phyloP scores from a whole-genome alignment of 169 alveolate species.

The Cardiosporidium cionae region DNA sequence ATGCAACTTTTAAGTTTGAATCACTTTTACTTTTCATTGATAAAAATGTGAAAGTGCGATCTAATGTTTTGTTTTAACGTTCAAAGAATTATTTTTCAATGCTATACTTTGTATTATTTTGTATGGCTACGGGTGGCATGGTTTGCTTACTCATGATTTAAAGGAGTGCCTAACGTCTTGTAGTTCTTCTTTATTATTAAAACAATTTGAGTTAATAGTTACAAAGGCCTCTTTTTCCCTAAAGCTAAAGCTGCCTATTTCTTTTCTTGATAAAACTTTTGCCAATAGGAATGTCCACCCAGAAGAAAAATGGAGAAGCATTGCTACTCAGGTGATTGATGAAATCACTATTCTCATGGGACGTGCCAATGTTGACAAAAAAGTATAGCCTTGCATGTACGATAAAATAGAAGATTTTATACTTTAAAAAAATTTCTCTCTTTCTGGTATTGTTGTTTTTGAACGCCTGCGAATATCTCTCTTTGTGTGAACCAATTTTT shows the following conservation, averaged over 20 bases:
- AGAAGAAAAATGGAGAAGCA: background rate
- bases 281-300: conserved; percentile 8
- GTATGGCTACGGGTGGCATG: background rate
- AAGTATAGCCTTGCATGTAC: too few species aligned
- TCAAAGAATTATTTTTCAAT: background rate
- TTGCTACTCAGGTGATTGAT: background rate
- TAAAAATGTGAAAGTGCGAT: too few species aligned
- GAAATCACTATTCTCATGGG: conserved; percentile 12
- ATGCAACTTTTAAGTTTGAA: background rate
- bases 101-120: background rate
- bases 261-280: background rate
- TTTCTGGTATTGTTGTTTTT: background rate
- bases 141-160: too few species aligned
- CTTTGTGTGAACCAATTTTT: background rate
- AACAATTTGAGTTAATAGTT: too few species aligned
- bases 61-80: background rate
- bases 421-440: too few species aligned
- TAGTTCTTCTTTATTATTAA: too few species aligned
- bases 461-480: background rate
- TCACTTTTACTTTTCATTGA: too few species aligned
- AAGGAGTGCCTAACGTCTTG: too few species aligned
- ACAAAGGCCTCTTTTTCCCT: too few species aligned
- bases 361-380: conserved; percentile 1
- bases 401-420: too few species aligned
- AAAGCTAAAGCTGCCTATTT: too few species aligned